Percentiles rank a stretch among this genome's conserved stretches.
Evolutionary conservation across 805 yeast species (phyloP).

Genomic region (Zygosaccharomyces bailii): DNA sequence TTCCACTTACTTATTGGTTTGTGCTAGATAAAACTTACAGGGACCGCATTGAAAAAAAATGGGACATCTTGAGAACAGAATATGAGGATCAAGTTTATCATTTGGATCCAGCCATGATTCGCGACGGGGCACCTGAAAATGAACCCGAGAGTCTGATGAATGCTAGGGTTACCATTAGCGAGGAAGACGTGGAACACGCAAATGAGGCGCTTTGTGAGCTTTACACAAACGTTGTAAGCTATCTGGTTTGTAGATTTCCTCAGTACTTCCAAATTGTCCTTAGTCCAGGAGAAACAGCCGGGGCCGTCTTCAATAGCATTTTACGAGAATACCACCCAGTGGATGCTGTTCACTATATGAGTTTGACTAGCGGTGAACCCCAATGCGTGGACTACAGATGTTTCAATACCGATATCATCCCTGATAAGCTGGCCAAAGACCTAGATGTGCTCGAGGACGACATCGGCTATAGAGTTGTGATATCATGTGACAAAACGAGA

Average conservation of each 20-base stretch:
- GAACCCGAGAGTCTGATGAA: conserved; percentile 22
- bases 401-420: conserved; percentile 16
- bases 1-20: conserved; percentile 53
- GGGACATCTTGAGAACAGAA: conserved; percentile 21
- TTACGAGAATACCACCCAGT: conserved; percentile 41
- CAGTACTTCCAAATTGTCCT: conserved; percentile 40
- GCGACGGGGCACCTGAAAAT: background rate
- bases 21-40: conserved; percentile 59
- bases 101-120: conserved; percentile 24
- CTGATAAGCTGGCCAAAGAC: conserved; percentile 12
- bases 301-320: conserved; percentile 38
- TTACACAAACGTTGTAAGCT: conserved; percentile 43
- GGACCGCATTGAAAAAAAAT: conserved; percentile 41
- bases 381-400: conserved; percentile 15
- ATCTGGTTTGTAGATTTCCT: conserved; percentile 50
- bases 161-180: conserved; percentile 23
- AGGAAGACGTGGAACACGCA: conserved; percentile 24
- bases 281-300: conserved; percentile 23
- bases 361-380: conserved; percentile 10
- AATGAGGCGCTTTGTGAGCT: conserved; percentile 46
- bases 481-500: conserved; percentile 17
- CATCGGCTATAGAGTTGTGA: conserved; percentile 19
- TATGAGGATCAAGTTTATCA: conserved; percentile 21
- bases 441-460: conserved; percentile 11
- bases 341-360: conserved; percentile 21